Percentiles rank a stretch among this genome's conserved stretches.
phyloP scores from a whole-genome alignment of 2,329 filamentous ascomycete species.

The Botrytis byssoidea region DNA sequence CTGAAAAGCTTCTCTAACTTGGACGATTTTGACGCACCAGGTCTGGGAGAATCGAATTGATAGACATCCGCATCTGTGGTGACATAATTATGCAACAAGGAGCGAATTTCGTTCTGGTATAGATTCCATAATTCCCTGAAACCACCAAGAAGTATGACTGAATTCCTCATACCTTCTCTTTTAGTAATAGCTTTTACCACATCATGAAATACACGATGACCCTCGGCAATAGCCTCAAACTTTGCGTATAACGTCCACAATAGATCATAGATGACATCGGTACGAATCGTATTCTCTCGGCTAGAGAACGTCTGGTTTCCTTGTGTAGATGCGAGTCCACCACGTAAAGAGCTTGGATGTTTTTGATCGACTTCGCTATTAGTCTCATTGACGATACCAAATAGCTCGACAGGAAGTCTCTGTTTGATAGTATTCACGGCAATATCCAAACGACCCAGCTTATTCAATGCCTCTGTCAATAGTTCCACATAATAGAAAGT shows the following conservation, averaged over 20 bases:
- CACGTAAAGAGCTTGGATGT: slow-evolving; percentile 77
- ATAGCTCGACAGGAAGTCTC: slow-evolving; percentile 87
- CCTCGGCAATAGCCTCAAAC: slow-evolving; percentile 95
- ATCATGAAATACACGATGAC: slow-evolving; percentile 90
- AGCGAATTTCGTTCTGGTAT: slow-evolving; percentile 95
- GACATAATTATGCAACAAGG: slow-evolving; percentile 90
- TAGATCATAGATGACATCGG: slow-evolving; percentile 85
- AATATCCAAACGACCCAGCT: slow-evolving; percentile 78
- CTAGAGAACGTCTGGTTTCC: slow-evolving; percentile 63
- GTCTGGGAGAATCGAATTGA: slow-evolving; percentile 62
- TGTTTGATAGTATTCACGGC: slow-evolving; percentile 91
- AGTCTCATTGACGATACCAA: slow-evolving; percentile 89
- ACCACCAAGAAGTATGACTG: slow-evolving; percentile 70
- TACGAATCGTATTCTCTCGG: slow-evolving; percentile 72
- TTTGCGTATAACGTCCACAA: slow-evolving; percentile 92
- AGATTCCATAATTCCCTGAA: slow-evolving; percentile 98
- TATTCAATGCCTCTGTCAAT: slow-evolving; percentile 85
- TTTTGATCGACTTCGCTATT: slow-evolving; percentile 91
- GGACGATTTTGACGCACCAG: slow-evolving; percentile 37
- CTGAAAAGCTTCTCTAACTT: slow-evolving; percentile 65
- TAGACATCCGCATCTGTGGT: slow-evolving; percentile 83
- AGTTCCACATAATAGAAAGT: slow-evolving; percentile 92
- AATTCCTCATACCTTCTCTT: slow-evolving; percentile 67
- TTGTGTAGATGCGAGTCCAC: slow-evolving; percentile 49
- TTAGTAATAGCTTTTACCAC: slow-evolving; percentile 82